These are phyloP conservation scores for Petrea volubilis DNA, from an alignment of 257 asterid genomes.

Conservation along the genomic window DNA sequence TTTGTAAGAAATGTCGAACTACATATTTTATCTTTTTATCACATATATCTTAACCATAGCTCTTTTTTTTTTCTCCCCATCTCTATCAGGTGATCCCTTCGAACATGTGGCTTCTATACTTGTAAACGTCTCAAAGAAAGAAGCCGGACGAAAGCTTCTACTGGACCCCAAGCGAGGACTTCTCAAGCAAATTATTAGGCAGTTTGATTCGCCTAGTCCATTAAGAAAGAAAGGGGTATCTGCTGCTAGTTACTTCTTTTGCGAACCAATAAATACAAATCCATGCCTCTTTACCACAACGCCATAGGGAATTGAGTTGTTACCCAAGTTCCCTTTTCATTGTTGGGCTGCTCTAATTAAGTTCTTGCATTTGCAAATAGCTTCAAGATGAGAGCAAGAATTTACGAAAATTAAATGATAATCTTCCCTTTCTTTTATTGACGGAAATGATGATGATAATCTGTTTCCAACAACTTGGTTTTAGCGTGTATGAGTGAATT, in stretches of 20 bases:
- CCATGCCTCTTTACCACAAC: neutral
- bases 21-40: too few species aligned
- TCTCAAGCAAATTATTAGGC: constrained; percentile 84
- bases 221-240: constrained; percentile 91
- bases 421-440: too few species aligned
- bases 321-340: neutral
- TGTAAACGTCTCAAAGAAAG: constrained; percentile 82
- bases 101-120: constrained; percentile 95
- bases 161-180: constrained; percentile 90
- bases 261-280: neutral
- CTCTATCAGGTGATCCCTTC: constrained; percentile 71
- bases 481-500: neutral
- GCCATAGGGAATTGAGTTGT: neutral
- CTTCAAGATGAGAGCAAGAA: constrained; percentile 2
- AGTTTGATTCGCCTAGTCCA: constrained; percentile 69
- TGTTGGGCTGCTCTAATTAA: neutral
- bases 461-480: neutral
- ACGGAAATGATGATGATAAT: too few species aligned
- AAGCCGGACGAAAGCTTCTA: constrained; percentile 82
- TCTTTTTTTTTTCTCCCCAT: constrained; percentile 6
- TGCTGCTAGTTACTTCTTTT: constrained; percentile 3
- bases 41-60: neutral
- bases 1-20: neutral
- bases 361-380: neutral
- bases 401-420: too few species aligned